A percentile compares a stretch with the other conserved stretches of the same genome.
These are phyloP conservation scores for Pyrenophora graminea DNA, from an alignment of 2,329 filamentous ascomycete genomes.

Conservation along the genomic window DNA sequence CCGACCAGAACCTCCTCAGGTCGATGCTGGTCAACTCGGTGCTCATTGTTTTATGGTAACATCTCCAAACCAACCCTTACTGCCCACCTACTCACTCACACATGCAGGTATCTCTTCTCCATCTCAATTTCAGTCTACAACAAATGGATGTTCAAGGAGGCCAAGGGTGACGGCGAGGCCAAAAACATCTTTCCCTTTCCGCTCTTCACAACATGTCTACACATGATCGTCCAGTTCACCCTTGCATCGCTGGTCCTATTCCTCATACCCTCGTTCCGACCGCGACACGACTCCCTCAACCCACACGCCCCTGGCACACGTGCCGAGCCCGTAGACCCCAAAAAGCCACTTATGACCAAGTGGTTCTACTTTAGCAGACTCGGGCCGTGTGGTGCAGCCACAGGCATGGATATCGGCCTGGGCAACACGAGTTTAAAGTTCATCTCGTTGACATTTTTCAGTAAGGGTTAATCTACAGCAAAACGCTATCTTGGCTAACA, in stretches of 20 bases:
- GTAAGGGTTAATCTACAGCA: slow-evolving; percentile 32
- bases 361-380: slow-evolving; percentile 92
- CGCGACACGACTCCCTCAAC: slow-evolving; percentile 55
- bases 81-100: slow-evolving; percentile 25
- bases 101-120: slow-evolving; percentile 72
- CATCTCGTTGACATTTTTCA: slow-evolving; percentile 96
- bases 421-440: slow-evolving; percentile 96
- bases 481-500: slow-evolving; percentile 18
- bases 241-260: slow-evolving; percentile 79
- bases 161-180: slow-evolving; percentile 41
- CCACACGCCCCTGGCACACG: slow-evolving; percentile 35
- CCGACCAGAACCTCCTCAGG: slow-evolving; percentile 72
- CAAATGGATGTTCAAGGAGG: slow-evolving; percentile 96
- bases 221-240: slow-evolving; percentile 90
- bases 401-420: slow-evolving; percentile 91
- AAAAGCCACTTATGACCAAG: slow-evolving; percentile 75
- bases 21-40: slow-evolving; percentile 72
- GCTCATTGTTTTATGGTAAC: slow-evolving; percentile 82
- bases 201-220: slow-evolving; percentile 89
- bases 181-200: slow-evolving; percentile 82
- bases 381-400: slow-evolving; percentile 87
- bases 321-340: slow-evolving; percentile 42
- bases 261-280: slow-evolving; percentile 80
- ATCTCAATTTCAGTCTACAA: slow-evolving; percentile 83
- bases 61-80: neutral